phyloP scores from a whole-genome alignment of 345 rosid genomes.

The Zanthoxylum bungeanum region DNA sequence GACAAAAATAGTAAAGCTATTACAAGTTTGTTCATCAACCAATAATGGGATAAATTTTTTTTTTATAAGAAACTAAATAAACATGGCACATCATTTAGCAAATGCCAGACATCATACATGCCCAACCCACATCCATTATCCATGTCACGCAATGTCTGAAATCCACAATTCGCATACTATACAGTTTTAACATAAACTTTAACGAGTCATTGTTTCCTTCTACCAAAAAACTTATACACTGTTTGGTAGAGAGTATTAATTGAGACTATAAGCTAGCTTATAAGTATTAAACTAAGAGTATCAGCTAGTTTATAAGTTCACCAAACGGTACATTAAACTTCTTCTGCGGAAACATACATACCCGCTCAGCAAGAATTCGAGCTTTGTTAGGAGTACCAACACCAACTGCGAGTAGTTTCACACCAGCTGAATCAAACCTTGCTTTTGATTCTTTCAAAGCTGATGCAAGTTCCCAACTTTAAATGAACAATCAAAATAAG shows the following conservation, averaged over 20 bases:
- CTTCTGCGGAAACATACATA: conserved; percentile 12
- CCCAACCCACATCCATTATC: not conserved
- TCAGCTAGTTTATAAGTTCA: too few relatives aligned
- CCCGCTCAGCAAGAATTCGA: conserved; percentile 60
- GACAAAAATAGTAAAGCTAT: too few relatives aligned
- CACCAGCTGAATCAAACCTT: conserved; percentile 76
- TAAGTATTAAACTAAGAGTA: too few relatives aligned
- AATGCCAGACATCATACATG: not conserved
- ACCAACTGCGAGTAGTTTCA: conserved; percentile 74
- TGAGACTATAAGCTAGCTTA: too few relatives aligned
- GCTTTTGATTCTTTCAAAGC: conserved; percentile 61
- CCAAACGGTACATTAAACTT: too few relatives aligned
- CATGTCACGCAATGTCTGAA: not conserved
- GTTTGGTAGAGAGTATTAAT: too few relatives aligned
- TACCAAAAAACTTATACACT: not conserved
- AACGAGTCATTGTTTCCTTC: not conserved
- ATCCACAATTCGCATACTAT: not conserved
- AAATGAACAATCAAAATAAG: conserved; percentile 5
- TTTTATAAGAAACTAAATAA: too few relatives aligned
- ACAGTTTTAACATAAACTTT: not conserved
- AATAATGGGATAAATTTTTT: too few relatives aligned
- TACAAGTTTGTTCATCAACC: too few relatives aligned
- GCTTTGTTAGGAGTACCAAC: conserved; percentile 87
- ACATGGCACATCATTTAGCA: not conserved
- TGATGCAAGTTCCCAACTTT: conserved; percentile 88